Base-by-base conservation (phyloP, 148 eudicot species). In the Cornus florida region DNA sequence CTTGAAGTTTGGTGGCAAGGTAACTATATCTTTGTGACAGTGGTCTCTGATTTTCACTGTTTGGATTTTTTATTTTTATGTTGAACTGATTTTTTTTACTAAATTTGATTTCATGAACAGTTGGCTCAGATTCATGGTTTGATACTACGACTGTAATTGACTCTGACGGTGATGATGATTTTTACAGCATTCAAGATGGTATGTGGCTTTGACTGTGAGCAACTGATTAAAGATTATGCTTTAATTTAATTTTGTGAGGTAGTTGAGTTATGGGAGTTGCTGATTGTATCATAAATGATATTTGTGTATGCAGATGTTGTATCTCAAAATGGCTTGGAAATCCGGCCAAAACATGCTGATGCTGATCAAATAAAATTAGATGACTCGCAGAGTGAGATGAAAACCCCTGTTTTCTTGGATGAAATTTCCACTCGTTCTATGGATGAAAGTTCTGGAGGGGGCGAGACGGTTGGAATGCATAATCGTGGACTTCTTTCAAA, bases 131-230 rank as follows among this genome's bases (percentile, higher is more conserved):
- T 71, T 73, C 94, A 67, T 87, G 93, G 92, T 90, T 83, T 56
- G 94, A 94, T 72, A 78, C 94, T 8, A 83, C 81, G 43, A 31
- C 82, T 14, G 86, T 79, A n/a, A 82, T 87, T 12, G 93, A 88
- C 50, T 78, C 88, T 64, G 98, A 87, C 22, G 76, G 91, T 83
- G 93, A 94, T 13, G 94, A 92, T 16, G 98, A 94, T 77, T 92
- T 88, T 83, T 91, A 89, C 74, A 91, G 95, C 83, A 87, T 88
- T 82, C 92, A 85, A 57, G 92, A 92, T 85, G 98, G 93, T 89
- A 84, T 39, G 67, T 28, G 59, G 32, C 17, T 76, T 23, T 17
- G 39, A 74, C 38, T 80, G 32, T 14, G 14, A 78, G 6, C 10
- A 14, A 24, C 19, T 35, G n/a, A 9, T 39, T 33, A 2, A 13